Conservation (phyloP, 345 rosid species). For the Populus alba region DNA sequence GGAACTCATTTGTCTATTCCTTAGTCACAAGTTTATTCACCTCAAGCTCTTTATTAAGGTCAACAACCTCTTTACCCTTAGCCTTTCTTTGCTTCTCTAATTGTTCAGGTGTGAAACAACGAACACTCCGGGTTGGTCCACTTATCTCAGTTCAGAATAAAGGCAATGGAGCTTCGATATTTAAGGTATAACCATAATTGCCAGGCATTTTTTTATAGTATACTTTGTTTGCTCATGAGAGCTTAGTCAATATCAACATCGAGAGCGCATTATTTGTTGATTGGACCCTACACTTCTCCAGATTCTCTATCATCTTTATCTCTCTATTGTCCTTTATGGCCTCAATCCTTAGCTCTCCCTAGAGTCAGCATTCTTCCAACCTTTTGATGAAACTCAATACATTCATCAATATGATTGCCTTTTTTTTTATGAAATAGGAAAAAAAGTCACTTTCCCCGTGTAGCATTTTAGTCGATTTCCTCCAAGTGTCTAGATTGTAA, state of each 20-base stretch:
- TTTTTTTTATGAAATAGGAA: background rate
- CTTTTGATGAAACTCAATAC: too few species aligned
- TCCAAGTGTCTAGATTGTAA: rapidly evolving
- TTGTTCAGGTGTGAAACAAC: too few species aligned
- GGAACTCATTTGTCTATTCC: too few species aligned
- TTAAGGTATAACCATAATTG: too few species aligned
- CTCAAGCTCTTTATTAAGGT: too few species aligned
- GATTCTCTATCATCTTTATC: too few species aligned
- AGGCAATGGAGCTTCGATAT: too few species aligned
- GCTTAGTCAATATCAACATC: background rate
- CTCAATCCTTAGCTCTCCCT: background rate
- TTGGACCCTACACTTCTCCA: too few species aligned
- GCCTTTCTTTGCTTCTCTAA: too few species aligned
- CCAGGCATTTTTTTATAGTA: rapidly evolving
- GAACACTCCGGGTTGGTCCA: too few species aligned
- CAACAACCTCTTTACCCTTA: background rate
- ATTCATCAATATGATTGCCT: background rate
- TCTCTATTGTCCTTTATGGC: rapidly evolving
- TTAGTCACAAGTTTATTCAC: background rate
- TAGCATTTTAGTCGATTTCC: rapidly evolving
- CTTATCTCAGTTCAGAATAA: too few species aligned
- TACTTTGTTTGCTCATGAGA: rapidly evolving
- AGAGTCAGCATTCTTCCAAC: rapidly evolving
- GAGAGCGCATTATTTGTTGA: background rate
- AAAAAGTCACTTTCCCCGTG: rapidly evolving